Evolutionary conservation across 805 yeast species (phyloP).

Genomic region (Myxozyma monticola): DNA sequence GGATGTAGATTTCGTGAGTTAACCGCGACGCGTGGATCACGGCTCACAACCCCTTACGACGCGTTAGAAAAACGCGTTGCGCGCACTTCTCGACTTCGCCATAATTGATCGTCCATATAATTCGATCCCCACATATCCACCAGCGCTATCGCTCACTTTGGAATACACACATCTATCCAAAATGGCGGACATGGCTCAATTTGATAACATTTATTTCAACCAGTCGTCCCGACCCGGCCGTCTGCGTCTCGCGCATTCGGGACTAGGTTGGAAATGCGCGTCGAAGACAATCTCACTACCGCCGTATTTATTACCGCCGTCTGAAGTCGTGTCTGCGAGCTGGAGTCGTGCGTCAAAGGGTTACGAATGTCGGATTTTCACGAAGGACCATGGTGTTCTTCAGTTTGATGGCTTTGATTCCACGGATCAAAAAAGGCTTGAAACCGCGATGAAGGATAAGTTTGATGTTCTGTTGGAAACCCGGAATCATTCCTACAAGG

Average conservation of each 20-base stretch:
- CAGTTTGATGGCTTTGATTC: slow-evolving; percentile 89
- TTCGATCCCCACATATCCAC: too few relatives aligned
- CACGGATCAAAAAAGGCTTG: slow-evolving; percentile 76
- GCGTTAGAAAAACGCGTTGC: too few relatives aligned
- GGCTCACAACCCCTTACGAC: too few relatives aligned
- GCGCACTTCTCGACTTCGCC: too few relatives aligned
- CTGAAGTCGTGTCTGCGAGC: slow-evolving; percentile 71
- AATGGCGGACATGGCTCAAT: slow-evolving; percentile 50
- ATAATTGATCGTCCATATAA: too few relatives aligned
- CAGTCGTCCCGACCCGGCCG: slow-evolving; percentile 83
- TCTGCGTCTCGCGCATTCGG: slow-evolving; percentile 93
- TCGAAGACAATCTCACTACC: slow-evolving; percentile 39
- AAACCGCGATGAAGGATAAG: slow-evolving; percentile 77
- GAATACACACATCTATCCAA: slow-evolving; percentile 1
- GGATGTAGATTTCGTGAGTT: too few relatives aligned
- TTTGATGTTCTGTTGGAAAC: slow-evolving; percentile 74
- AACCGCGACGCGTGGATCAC: too few relatives aligned
- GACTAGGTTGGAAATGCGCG: slow-evolving; percentile 91
- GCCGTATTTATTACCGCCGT: slow-evolving; percentile 87
- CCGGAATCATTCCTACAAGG: slow-evolving; percentile 88
- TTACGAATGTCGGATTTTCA: slow-evolving; percentile 82
- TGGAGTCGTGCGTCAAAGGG: slow-evolving; percentile 97
- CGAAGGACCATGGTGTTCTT: slow-evolving; percentile 82
- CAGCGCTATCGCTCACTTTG: too few relatives aligned
- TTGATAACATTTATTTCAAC: slow-evolving; percentile 86